Conservation (phyloP, 768 basidiomycete genomes). For the Mycena galericulata region DNA sequence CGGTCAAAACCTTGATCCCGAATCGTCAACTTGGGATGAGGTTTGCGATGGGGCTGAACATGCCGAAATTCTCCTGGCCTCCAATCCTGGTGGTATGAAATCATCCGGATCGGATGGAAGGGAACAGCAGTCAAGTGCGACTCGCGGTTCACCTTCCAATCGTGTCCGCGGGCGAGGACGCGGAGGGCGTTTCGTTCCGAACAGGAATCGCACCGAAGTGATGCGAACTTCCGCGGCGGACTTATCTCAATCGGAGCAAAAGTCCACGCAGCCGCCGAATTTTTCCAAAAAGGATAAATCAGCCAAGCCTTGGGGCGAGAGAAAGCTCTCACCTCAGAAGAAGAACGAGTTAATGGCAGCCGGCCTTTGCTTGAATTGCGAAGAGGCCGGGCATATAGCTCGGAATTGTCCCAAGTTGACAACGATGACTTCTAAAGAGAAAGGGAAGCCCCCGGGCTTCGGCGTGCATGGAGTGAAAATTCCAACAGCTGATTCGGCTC, state of each 20-base stretch:
- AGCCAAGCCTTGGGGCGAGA: neutral
- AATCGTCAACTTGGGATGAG: neutral
- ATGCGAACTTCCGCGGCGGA: neutral
- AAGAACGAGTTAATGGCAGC: conserved; percentile 6
- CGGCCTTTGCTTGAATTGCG: conserved; percentile 10
- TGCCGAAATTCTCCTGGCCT: neutral
- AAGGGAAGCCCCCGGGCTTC: conserved; percentile 7
- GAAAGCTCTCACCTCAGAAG: conserved; percentile 3
- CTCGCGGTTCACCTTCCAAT: no score
- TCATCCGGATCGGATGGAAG: no score
- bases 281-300: neutral
- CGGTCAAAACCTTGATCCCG: neutral
- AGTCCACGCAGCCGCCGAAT: no score
- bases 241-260: no score
- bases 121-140: no score
- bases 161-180: no score
- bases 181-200: no score
- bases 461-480: neutral
- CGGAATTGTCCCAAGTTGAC: neutral
- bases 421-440: neutral
- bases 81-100: neutral
- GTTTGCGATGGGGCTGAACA: neutral
- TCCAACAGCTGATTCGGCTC: neutral
- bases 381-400: neutral
- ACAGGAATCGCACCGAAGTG: neutral